Evolutionary conservation across 371 early-diverging fungal genomes (phyloP).

Genomic region (Chytridium lagenaria): DNA sequence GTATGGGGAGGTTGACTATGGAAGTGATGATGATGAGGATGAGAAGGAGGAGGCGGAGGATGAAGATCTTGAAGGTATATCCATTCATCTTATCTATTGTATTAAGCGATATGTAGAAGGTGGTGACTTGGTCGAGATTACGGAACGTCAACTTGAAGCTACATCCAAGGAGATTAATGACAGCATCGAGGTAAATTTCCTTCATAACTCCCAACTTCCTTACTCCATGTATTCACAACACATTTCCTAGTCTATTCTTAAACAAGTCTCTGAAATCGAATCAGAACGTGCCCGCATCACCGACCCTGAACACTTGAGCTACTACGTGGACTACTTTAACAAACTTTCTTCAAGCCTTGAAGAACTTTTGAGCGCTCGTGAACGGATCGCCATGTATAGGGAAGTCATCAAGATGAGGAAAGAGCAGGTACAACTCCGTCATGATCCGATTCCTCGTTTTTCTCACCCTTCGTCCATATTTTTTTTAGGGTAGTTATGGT

Average conservation of each 20-base stretch:
- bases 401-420: slow-evolving; percentile 14
- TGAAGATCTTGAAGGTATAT: background rate
- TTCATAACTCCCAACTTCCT: background rate
- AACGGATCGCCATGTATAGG: slow-evolving; percentile 21
- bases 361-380: slow-evolving; percentile 30
- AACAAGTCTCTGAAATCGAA: background rate
- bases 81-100: background rate
- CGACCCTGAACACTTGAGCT: background rate
- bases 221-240: background rate
- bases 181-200: slow-evolving; percentile 2
- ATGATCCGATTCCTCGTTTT: no score
- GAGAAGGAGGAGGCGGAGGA: background rate
- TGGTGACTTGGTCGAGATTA: background rate
- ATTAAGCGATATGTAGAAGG: background rate
- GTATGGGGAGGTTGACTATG: background rate
- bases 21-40: background rate
- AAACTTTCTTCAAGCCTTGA: slow-evolving; percentile 23
- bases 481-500: no score
- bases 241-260: background rate
- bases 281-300: background rate
- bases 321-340: slow-evolving; percentile 20
- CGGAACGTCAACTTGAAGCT: background rate
- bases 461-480: no score
- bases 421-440: no score
- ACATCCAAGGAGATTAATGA: slow-evolving; percentile 9